Evolutionary conservation across 768 basidiomycete genomes (phyloP), one percentile per base, ranked within the genome.

Genomic region (Tephrocybe rancida): DNA sequence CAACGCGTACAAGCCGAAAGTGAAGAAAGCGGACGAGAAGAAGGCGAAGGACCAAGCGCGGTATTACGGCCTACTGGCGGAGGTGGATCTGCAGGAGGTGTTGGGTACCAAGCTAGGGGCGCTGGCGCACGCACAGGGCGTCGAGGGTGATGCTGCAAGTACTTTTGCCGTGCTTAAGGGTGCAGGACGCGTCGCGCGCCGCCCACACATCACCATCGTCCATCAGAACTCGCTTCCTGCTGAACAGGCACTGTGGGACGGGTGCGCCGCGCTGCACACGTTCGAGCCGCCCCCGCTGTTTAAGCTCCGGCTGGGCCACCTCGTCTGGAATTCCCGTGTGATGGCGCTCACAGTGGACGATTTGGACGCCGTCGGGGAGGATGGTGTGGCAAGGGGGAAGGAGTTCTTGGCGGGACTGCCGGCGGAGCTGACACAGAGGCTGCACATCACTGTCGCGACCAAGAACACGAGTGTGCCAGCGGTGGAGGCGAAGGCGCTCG

Each of bases 361-460:
- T 44, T 55, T 97, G 3, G 69, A 64, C 4, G 58, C 68, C 0
- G 73, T 61, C 9, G 64, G 55, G 14, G 63, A 57, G 3, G 63
- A 64, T 29, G 52, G 35, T 3, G 61, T 38, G 16, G 34, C 69
- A 5, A 48, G 49, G 14, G 61, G 58, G 7, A 46, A 54, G 26
- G 71, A 71, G 45, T 86, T 92, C 44, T 54, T 86, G 6, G 67
- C 70, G 13, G 49, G 58, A 32, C 61, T 92, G 14, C 72, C 80
- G 0, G 65, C 73, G 5, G 75, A 79, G 11, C 59, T 88, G 10
- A 73, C 73, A 50, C 61, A 70, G 5, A 55, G 81, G 52, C 68
- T 95, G 61, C 97, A 98, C 65, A 81, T 98, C 50, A 98, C 97
- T 0, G 85, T 98, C 5, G 97, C 92, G 7, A 95, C 92, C 14